Conservation (phyloP, 2,329 filamentous ascomycete genomes). For the Fusarium pininemorale region DNA sequence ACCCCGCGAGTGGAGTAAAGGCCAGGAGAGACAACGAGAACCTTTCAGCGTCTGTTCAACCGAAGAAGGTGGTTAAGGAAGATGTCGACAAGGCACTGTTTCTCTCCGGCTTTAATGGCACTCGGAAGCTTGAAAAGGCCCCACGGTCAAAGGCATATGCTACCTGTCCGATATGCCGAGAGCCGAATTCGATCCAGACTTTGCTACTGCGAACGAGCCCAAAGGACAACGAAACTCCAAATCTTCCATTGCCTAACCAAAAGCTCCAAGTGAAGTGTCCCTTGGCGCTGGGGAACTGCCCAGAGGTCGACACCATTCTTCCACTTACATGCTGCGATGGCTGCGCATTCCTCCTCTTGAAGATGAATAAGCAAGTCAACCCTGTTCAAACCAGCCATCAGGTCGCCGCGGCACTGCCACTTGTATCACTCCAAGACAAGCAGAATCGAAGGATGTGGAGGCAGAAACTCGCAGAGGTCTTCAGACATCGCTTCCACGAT, state of each 20-base stretch:
- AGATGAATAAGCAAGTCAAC: neutral
- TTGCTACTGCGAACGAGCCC: neutral
- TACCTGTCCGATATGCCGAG: neutral
- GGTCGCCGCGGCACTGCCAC: neutral
- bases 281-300: neutral
- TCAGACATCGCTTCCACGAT: neutral
- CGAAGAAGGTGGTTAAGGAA: neutral
- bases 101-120: neutral
- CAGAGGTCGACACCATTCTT: neutral
- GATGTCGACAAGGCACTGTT: neutral
- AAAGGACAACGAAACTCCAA: neutral
- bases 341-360: neutral
- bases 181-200: neutral
- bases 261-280: neutral
- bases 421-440: neutral
- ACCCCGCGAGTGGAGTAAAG: neutral
- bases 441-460: neutral
- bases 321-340: neutral
- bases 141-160: neutral
- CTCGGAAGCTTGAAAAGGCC: neutral
- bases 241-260: neutral
- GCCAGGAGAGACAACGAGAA: neutral
- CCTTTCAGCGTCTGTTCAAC: fast-evolving
- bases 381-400: neutral
- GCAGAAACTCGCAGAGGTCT: neutral